Conservation (phyloP, 2,329 filamentous ascomycete species). For the Malbranchea cinnamomea region DNA sequence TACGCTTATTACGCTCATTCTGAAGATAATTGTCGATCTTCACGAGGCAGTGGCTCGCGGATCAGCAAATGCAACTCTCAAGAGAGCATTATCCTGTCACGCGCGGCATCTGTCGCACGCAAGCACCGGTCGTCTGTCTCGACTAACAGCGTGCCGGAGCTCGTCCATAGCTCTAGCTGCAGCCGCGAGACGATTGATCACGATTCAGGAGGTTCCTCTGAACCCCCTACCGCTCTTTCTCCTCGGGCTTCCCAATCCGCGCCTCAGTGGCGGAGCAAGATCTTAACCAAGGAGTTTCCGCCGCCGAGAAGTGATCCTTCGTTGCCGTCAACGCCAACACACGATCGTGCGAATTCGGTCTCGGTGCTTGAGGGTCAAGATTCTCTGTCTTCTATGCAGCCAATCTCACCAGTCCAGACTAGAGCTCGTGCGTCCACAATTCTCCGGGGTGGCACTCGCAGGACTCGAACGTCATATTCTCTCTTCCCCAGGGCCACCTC, state of each 20-base stretch:
- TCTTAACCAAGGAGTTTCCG: conserved; percentile 14
- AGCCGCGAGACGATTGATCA: conserved; percentile 22
- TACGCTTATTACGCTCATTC: conserved; percentile 32
- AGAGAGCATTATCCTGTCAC: conserved; percentile 39
- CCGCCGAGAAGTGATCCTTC: conserved; percentile 11
- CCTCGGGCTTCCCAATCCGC: too few relatives aligned
- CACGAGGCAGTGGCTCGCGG: conserved; percentile 35
- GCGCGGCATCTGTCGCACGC: conserved; percentile 31
- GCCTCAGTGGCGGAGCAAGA: too few relatives aligned
- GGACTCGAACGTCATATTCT: conserved; percentile 30
- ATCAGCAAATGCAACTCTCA: conserved; percentile 43
- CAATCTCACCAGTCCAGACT: conserved; percentile 9
- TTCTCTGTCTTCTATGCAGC: conserved; percentile 10
- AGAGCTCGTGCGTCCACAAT: conserved; percentile 13
- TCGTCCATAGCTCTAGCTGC: conserved; percentile 26
- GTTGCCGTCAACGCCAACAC: conserved; percentile 12
- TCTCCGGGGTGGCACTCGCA: conserved; percentile 19
- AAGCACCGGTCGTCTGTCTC: conserved; percentile 34
- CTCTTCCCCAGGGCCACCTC: conserved; percentile 22
- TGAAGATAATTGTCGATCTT: conserved; percentile 23
- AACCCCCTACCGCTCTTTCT: too few relatives aligned
- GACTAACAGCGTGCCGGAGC: conserved; percentile 30
- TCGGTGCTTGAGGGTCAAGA: conserved; percentile 19
- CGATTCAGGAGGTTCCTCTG: conserved; percentile 15
- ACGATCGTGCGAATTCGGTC: conserved; percentile 24